Evolutionary conservation across 2,329 filamentous ascomycete genomes (phyloP), one percentile per base, ranked within the genome.

Genomic region (Aurifilum marmelostoma): DNA sequence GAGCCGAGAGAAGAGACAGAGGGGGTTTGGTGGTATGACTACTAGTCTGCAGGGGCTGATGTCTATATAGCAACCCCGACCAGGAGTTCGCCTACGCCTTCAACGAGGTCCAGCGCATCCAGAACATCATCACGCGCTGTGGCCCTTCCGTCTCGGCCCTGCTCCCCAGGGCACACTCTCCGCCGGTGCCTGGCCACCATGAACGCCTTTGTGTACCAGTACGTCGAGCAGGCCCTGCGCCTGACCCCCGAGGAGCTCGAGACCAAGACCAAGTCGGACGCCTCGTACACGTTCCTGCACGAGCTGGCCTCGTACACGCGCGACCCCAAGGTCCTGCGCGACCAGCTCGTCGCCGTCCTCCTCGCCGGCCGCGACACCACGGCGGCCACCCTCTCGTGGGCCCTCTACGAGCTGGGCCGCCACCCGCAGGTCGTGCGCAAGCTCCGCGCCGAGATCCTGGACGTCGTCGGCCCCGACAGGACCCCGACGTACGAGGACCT

Each of bases 361-460:
- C 87, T 97, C 21, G 94, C 94, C 1, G 94, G 93, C 16, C 87
- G 92, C 52, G 94, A 97, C 79, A 97, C 94, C 18, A 97, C 94
- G 0, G 94, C 94, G 39, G 88, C 85, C 21, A 93, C 92, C 0
- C 84, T 97, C 0, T 91, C 89, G 0, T 97, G 93, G 91, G 84
- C 88, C 47, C 84, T 97, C 69, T 97, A 96, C 79, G 93, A 97
- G 79, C 85, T 97, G 1, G 87, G 90, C 50, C 88, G 89, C 21
- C 85, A 92, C 73, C 93, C 93, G 0, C 81, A 87, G 2, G 84
- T 88, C 2, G 87, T 93, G 3, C 77, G 82, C 65, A 92, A 89
- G 76, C 84, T 97, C 65, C 89, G 94, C 32, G 79, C 82, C 32
- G 93, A 97, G 79, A 93, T 97, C 75, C 78, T 89, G 34, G 77